Evolutionary conservation across 768 basidiomycete genomes (phyloP).

Genomic region (Strobilomyces echinocephalus): DNA sequence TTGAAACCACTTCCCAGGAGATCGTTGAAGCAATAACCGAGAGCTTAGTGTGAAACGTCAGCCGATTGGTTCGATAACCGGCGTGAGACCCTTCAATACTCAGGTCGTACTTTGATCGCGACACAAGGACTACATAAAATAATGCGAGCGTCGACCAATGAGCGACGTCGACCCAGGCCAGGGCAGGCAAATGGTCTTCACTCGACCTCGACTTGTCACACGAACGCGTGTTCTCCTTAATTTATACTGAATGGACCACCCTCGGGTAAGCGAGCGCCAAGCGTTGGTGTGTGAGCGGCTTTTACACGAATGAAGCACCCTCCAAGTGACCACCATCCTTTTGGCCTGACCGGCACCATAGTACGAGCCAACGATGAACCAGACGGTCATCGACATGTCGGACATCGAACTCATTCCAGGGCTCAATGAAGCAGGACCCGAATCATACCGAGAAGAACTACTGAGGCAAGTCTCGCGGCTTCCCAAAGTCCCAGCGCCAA

Average conservation of each 20-base stretch:
- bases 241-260: background rate
- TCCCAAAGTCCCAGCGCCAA: constrained; percentile 24
- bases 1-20: too few relatives aligned
- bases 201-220: background rate
- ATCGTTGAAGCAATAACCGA: too few relatives aligned
- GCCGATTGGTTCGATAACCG: too few relatives aligned
- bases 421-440: background rate
- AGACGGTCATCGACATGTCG: background rate
- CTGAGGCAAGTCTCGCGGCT: constrained; percentile 11
- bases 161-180: too few relatives aligned
- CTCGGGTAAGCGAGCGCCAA: constrained; percentile 8
- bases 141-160: too few relatives aligned
- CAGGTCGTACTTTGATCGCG: too few relatives aligned
- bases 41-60: too few relatives aligned
- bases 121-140: too few relatives aligned
- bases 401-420: background rate
- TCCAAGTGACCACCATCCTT: background rate
- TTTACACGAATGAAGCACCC: background rate
- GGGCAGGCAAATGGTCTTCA: background rate
- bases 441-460: constrained; percentile 4
- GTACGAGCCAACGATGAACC: constrained; percentile 12
- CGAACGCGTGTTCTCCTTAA: background rate
- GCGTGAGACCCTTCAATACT: too few relatives aligned
- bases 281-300: background rate
- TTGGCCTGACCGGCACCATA: background rate